Evolutionary conservation across 1,284 basidiomycete species (phyloP).

Genomic region (Naganishia sp.): DNA sequence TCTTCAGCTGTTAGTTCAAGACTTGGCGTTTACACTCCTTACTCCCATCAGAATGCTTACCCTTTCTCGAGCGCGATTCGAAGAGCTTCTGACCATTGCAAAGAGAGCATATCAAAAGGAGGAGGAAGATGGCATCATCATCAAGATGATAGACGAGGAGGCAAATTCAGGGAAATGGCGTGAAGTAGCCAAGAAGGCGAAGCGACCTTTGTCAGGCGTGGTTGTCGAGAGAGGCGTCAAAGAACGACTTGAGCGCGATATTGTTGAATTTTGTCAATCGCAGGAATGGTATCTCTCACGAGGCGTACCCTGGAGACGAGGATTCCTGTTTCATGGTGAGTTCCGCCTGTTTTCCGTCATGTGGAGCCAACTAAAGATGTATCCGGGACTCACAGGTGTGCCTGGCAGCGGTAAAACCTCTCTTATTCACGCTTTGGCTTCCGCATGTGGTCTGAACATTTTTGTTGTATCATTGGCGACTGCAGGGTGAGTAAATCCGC

Average conservation of each 20-base stretch:
- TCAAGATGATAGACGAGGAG: conserved; percentile 25
- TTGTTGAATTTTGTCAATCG: conserved; percentile 58
- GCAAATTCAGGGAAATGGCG: conserved; percentile 10
- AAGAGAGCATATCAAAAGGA: conserved; percentile 20
- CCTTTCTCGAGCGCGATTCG: conserved; percentile 9
- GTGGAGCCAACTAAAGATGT: background rate
- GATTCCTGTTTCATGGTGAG: conserved; percentile 60
- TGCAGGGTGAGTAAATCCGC: conserved; percentile 7
- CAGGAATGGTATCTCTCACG: conserved; percentile 59
- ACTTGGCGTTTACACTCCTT: background rate
- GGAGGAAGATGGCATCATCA: conserved; percentile 15
- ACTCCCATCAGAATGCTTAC: background rate
- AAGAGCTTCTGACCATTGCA: conserved; percentile 14
- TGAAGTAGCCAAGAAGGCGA: conserved; percentile 13
- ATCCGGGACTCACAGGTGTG: background rate
- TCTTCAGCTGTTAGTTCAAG: background rate
- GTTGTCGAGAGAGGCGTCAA: conserved; percentile 59
- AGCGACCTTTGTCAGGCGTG: conserved; percentile 58
- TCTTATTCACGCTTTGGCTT: conserved; percentile 29
- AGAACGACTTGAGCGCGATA: conserved; percentile 58
- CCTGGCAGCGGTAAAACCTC: conserved; percentile 33
- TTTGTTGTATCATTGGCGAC: conserved; percentile 30
- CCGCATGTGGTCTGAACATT: conserved; percentile 29
- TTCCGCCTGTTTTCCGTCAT: background rate
- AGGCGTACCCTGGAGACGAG: conserved; percentile 62